phyloP scores from a whole-genome alignment of 148 eudicot genomes.

The Rhododendron henanense region DNA sequence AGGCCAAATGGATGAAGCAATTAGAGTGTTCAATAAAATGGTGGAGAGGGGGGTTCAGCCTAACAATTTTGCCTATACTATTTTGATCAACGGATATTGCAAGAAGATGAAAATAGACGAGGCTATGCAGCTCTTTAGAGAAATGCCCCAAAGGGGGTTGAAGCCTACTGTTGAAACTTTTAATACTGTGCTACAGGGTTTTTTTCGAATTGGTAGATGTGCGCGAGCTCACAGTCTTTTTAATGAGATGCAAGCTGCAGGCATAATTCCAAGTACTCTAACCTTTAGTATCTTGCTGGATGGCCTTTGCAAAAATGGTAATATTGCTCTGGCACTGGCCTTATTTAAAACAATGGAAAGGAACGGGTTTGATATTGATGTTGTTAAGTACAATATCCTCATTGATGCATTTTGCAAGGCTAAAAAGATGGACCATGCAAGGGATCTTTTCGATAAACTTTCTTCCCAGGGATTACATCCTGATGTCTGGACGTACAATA shows the following conservation, averaged over 20 bases:
- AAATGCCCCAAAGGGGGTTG: not conserved
- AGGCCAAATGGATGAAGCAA: not conserved
- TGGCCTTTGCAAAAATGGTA: conserved; percentile 2
- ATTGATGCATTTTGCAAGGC: not conserved
- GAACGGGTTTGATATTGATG: not conserved
- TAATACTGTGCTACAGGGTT: not conserved
- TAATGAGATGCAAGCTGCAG: conserved; percentile 10
- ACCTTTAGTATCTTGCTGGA: not conserved
- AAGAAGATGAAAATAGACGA: conserved; percentile 6
- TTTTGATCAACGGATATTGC: not conserved
- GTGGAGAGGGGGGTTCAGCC: not conserved
- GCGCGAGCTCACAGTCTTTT: conserved; percentile 2
- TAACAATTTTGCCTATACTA: not conserved
- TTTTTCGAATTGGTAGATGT: conserved; percentile 7
- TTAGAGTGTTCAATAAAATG: not conserved
- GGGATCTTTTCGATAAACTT: not conserved
- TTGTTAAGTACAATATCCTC: conserved; percentile 1
- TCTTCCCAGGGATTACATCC: not conserved
- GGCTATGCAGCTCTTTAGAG: not conserved
- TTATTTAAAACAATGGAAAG: not conserved
- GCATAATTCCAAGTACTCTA: not conserved
- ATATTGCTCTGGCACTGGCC: not conserved
- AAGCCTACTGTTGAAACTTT: not conserved
- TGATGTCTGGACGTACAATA: not conserved
- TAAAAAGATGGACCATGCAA: not conserved